Percentiles rank a stretch among this genome's conserved stretches.
Conservation (phyloP, 129 eudicot genomes). For the Flaveria sonorensis region DNA sequence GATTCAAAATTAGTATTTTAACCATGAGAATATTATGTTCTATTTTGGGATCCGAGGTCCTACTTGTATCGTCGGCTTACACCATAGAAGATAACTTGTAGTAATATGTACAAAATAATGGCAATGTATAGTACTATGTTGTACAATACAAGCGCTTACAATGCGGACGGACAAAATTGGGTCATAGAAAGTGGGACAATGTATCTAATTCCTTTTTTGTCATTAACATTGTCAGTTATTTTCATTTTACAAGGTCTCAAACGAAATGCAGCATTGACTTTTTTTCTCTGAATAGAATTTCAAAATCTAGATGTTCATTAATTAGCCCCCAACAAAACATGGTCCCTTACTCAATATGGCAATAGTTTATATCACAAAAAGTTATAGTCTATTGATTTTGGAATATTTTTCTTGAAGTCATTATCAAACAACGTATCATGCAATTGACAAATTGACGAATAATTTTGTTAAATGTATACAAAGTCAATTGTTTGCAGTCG, state of each 20-base stretch:
- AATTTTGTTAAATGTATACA: background rate
- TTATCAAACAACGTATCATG: background rate
- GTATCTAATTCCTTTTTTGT: background rate
- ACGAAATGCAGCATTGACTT: background rate
- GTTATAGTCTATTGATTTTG: background rate
- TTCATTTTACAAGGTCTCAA: slow-evolving; percentile 3
- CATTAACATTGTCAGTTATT: background rate
- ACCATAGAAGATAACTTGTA: background rate
- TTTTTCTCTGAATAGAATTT: background rate
- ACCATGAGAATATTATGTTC: slow-evolving; percentile 9
- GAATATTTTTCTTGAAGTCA: background rate
- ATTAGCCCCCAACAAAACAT: background rate
- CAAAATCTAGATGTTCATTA: background rate
- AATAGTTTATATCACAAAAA: background rate
- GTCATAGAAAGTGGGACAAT: background rate
- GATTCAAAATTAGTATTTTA: slow-evolving; percentile 9
- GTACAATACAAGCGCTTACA: background rate
- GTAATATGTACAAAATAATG: background rate
- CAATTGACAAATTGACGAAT: background rate
- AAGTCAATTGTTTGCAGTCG: slow-evolving; percentile 9
- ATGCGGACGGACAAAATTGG: background rate
- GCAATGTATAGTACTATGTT: background rate
- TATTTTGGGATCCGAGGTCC: background rate
- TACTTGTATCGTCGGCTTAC: background rate
- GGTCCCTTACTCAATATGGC: background rate